Evolutionary conservation across 257 asterid species (phyloP), one percentile per base, ranked within the genome.

Genomic region (Lantana camara): DNA sequence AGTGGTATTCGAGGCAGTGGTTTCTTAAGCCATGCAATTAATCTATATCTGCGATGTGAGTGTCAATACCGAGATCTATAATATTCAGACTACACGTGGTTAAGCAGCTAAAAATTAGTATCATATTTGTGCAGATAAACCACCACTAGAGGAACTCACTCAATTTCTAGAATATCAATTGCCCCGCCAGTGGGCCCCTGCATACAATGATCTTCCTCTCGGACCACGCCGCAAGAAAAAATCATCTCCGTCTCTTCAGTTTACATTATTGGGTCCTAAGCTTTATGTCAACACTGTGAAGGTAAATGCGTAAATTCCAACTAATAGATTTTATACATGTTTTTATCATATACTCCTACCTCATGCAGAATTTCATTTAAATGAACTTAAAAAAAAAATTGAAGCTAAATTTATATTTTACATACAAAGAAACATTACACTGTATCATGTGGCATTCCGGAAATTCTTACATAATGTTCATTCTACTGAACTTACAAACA

Each of bases 101-200:
- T 20, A 58, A 41, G 49, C 30, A 38, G 17, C 51, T 52, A 45
- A 22, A 13, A 1, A n/a, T 27, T 80, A 59, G 71, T 67, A 27
- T 8, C 42, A 17, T 55, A 23, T 62, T 19, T 17, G 54, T 73
- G 79, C 88, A 93, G 99, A 87, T 76, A 93, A 90, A 68, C 99
- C 99, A 4, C 95, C 95, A 7, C 75, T 81, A 53, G 99, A 93
- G 82, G 97, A 93, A 66, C 95, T 93, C 56, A 63, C 80, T 19
- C 97, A 93, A 64, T 93, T 93, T 72, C 77, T 93, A 24, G 99
- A 90, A 70, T 87, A 90, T 68, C 97, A 90, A 61, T 59, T 90
- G 78, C 96, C 95, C 56, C 87, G 96, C 47, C 97, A 87, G 63
- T 93, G 99, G 97, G 96, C 99, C 7, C 99, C 99, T 9, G 91